Conservation (phyloP, 2,329 filamentous ascomycete genomes). For the Claviceps sorghi region DNA sequence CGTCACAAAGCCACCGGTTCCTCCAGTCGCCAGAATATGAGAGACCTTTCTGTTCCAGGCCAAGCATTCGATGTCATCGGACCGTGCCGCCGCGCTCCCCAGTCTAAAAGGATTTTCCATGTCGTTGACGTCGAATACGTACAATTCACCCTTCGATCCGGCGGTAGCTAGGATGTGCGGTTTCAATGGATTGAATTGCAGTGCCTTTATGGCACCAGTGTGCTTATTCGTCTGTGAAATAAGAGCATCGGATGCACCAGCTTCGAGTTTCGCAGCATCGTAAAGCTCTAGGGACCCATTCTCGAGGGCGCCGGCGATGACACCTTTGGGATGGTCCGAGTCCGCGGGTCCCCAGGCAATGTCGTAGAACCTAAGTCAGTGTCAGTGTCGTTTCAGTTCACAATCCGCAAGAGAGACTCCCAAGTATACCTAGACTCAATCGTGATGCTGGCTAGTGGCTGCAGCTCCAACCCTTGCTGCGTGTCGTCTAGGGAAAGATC, state of each 20-base stretch:
- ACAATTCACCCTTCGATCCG: constrained; percentile 89
- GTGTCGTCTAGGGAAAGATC: constrained; percentile 71
- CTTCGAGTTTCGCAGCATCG: constrained; percentile 61
- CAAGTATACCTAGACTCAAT: constrained; percentile 69
- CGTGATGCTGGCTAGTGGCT: constrained; percentile 68
- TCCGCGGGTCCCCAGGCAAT: constrained; percentile 83
- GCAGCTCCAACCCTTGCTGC: constrained; percentile 65
- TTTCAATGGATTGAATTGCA: constrained; percentile 92
- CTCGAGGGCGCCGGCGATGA: constrained; percentile 90
- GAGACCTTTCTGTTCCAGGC: constrained; percentile 98
- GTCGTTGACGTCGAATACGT: constrained; percentile 89
- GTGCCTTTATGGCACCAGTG: constrained; percentile 77
- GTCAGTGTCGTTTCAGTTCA: constrained; percentile 6
- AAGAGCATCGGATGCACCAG: constrained; percentile 52
- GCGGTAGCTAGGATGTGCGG: constrained; percentile 85
- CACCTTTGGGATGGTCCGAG: constrained; percentile 63
- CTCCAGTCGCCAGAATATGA: constrained; percentile 90
- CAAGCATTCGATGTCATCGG: constrained; percentile 88
- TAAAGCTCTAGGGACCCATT: constrained; percentile 87
- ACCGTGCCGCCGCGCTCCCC: constrained; percentile 73
- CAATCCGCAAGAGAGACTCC: not conserved
- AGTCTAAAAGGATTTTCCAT: constrained; percentile 75
- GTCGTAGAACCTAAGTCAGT: constrained; percentile 67
- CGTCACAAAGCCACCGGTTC: constrained; percentile 85
- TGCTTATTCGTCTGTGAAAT: constrained; percentile 83